Percentiles rank a stretch among this genome's conserved stretches.
These are phyloP conservation scores for Pseudevernia furfuracea DNA, from an alignment of 495 filamentous ascomycete genomes.

Conservation along the genomic window DNA sequence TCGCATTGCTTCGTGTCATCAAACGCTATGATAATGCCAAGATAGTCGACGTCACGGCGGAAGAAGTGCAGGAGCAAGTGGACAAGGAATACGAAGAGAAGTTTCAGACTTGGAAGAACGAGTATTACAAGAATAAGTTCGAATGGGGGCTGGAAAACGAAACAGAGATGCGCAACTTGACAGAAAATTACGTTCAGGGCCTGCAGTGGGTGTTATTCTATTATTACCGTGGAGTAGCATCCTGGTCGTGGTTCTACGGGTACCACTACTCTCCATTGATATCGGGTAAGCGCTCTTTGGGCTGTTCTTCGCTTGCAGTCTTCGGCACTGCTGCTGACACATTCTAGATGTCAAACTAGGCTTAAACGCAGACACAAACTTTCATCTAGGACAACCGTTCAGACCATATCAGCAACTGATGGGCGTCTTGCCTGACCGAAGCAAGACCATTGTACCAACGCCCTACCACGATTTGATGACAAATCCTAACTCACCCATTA, in stretches of 20 bases:
- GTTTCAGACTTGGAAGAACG: constrained; percentile 85
- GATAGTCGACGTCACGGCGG: constrained; percentile 67
- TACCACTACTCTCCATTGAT: constrained; percentile 99
- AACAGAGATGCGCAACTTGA: constrained; percentile 69
- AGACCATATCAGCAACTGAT: constrained; percentile 93
- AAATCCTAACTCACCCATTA: constrained; percentile 81
- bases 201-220: constrained; percentile 98
- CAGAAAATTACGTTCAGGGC: constrained; percentile 96
- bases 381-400: constrained; percentile 90
- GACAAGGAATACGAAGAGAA: constrained; percentile 78
- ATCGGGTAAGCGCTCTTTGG: constrained; percentile 46
- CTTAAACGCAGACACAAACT: constrained; percentile 78
- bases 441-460: constrained; percentile 85
- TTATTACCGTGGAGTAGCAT: constrained; percentile 93
- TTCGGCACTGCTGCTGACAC: background rate
- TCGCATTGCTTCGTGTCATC: constrained; percentile 74
- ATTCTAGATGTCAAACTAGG: constrained; percentile 77
- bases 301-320: background rate
- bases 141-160: constrained; percentile 82
- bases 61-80: constrained; percentile 68
- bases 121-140: constrained; percentile 86
- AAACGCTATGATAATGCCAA: constrained; percentile 85
- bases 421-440: constrained; percentile 95
- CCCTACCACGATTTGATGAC: constrained; percentile 93
- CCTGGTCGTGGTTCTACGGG: constrained; percentile 96